Evolutionary conservation across 148 eudicot genomes (phyloP), one percentile per base, ranked within the genome.

Genomic region (Suaeda aralocaspica): DNA sequence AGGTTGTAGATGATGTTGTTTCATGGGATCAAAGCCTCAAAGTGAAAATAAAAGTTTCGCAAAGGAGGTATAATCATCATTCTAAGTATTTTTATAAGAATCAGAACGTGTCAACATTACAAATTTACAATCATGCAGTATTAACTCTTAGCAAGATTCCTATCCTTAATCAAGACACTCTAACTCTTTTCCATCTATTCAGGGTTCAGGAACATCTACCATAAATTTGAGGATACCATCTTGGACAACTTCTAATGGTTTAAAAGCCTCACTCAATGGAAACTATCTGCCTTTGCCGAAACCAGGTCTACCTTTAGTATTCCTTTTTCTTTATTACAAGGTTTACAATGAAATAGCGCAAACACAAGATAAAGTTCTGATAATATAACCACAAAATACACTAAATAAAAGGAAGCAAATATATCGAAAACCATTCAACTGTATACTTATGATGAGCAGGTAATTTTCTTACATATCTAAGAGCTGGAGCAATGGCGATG

Each of bases 211-310:
- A 45, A 51, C 58, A 33, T 79, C 85, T 12, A 81, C 88, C 31
- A 64, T 91, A 76, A 75, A 88, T 59, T 72, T 91, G 74, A 85
- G 93, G 41, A 80, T 91, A 64, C 96, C 93, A 51, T 30, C 69
- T 14, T 91, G 96, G 96, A 66, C 96, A 70, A 26, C 48, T 64
- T 68, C 78, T 51, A 59, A 49, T 55, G 86, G 84, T 49, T 80
- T 82, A 24, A 82, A 74, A 53, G 92, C 89, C 66, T 59, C 64
- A 0, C 52, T 86, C n/a, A 91, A 86, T 72, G 88, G 79, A 57
- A 56, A 74, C 33, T 64, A 55, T 22, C 45, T 84, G 51, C 26
- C 76, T 48, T 21, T 80, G 42, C 88, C 91, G 30, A 42, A 31
- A 73, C 85, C 91, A 59, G 92, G 96, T 90, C 41, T 36, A 36